Conservation (phyloP, 768 basidiomycete genomes). For the Podaxis carcinomalis region DNA sequence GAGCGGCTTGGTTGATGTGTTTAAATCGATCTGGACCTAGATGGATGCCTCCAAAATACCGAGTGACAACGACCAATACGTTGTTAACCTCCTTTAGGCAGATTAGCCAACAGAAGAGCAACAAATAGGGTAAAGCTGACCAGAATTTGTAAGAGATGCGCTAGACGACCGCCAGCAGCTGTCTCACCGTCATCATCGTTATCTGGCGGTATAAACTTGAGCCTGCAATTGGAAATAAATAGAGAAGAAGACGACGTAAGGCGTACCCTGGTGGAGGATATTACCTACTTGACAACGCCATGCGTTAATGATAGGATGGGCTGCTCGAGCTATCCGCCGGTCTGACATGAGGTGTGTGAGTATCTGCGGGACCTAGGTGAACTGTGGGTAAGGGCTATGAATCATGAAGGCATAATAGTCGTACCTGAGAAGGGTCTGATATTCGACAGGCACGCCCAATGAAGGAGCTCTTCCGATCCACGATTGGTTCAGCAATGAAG, state of each 20-base stretch:
- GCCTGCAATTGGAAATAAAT: background rate
- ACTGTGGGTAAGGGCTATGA: background rate
- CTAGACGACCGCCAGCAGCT: constrained; percentile 86
- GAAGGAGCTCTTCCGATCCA: constrained; percentile 83
- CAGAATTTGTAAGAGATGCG: constrained; percentile 86
- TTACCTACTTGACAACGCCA: constrained; percentile 72
- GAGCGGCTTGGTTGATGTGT: constrained; percentile 93
- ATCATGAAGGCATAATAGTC: constrained; percentile 7
- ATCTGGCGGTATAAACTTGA: constrained; percentile 39
- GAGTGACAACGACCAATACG: constrained; percentile 87
- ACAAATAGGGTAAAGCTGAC: constrained; percentile 33
- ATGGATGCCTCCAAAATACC: constrained; percentile 91
- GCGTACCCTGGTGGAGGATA: constrained; percentile 69
- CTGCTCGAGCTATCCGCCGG: constrained; percentile 65
- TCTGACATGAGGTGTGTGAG: constrained; percentile 68
- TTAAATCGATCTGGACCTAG: constrained; percentile 87
- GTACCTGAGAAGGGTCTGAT: constrained; percentile 71
- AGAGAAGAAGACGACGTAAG: background rate
- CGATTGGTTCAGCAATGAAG: constrained; percentile 71
- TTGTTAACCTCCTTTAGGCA: constrained; percentile 64
- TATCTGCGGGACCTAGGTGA: constrained; percentile 58
- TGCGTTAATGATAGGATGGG: constrained; percentile 78
- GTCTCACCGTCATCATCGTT: constrained; percentile 96
- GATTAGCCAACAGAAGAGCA: background rate
- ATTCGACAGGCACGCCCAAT: constrained; percentile 83